Evolutionary conservation across 345 rosid genomes (phyloP), one percentile per base, ranked within the genome.

Genomic region (Populus nigra): DNA sequence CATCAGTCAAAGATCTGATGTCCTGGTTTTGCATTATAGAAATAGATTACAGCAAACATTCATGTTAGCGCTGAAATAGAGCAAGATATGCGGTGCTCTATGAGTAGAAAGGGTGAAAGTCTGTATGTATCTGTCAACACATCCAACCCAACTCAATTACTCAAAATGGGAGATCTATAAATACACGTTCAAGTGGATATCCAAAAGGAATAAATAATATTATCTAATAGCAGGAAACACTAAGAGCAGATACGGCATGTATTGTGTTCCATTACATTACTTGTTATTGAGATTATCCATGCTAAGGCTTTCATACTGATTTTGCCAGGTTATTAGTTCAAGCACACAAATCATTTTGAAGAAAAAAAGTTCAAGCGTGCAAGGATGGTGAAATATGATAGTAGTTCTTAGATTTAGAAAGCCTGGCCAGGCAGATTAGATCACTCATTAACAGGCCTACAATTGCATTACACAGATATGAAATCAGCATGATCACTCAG

Each of bases 1-100:
- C 50, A 70, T 16, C 25, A 63, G 69, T 18, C 71, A 73, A 73
- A 76, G 20, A 68, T 80, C 50, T 62, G 4, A 59, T 33, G 47
- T 39, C n/a, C 22, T 59, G 63, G 29, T 59, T 22, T 27, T 62
- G 65, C 43, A 35, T 61, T 36, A 36, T 8, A 10, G 57, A 71
- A 55, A 18, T 8, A 25, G n/a, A 23, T 68, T 69, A 17, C 6
- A 62, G 17, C 25, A 76, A 78, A n/a, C n/a, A 45, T 62, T 23
- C 62, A 69, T 25, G 65, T 36, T 16, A 53, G 35, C 65, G 75
- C 45, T 20, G 66, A 36, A 43, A 41, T 22, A 49, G 7, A 39
- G 72, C 76, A 65, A 36, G 43, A 55, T 67, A 36, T 5, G 39
- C 45, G 43, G 36, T 38, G 22, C 59, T 66, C 20, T 50, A 38